A percentile compares a stretch with the other conserved stretches of the same genome.
Conservation (phyloP, 192 early-diverging fungal species). For the Lunasporangiospora selenospora region DNA sequence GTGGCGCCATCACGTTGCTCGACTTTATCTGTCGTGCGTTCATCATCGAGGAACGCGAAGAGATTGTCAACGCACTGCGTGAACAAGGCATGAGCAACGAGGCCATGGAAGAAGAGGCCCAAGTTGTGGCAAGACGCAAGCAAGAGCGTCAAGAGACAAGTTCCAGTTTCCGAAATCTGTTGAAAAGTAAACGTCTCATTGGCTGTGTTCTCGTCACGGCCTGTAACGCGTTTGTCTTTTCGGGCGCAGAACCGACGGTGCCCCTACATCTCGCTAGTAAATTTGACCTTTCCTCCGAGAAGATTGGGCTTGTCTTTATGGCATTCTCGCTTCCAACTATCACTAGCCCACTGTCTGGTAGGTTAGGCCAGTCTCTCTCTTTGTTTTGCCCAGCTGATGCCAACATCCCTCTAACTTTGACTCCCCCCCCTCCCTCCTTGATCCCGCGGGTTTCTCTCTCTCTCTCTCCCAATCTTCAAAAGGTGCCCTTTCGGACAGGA, state of each 20-base stretch:
- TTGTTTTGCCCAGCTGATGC: too few relatives aligned
- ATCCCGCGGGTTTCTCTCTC: neutral
- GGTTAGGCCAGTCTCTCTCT: too few relatives aligned
- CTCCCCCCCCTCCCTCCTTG: too few relatives aligned
- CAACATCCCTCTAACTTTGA: too few relatives aligned
- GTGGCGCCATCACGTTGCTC: constrained; percentile 59
- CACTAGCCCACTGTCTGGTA: constrained; percentile 65
- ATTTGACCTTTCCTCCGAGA: constrained; percentile 51
- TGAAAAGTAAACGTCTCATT: constrained; percentile 32
- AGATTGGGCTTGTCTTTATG: constrained; percentile 70
- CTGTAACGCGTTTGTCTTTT: constrained; percentile 28
- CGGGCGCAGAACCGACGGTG: constrained; percentile 62
- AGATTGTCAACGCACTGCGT: constrained; percentile 37
- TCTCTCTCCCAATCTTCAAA: neutral
- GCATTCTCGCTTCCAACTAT: constrained; percentile 75
- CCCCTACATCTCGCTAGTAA: constrained; percentile 53
- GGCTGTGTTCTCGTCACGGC: constrained; percentile 38
- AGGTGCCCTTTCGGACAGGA: constrained; percentile 34
- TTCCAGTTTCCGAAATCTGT: constrained; percentile 26
- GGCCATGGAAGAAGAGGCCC: constrained; percentile 23
- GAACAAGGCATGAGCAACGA: constrained; percentile 24
- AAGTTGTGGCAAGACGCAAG: constrained; percentile 13
- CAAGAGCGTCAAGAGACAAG: constrained; percentile 13
- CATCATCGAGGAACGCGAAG: constrained; percentile 67
- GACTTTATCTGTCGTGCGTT: constrained; percentile 64